Conservation (phyloP, 768 basidiomycete genomes). For the Russula sp. region DNA sequence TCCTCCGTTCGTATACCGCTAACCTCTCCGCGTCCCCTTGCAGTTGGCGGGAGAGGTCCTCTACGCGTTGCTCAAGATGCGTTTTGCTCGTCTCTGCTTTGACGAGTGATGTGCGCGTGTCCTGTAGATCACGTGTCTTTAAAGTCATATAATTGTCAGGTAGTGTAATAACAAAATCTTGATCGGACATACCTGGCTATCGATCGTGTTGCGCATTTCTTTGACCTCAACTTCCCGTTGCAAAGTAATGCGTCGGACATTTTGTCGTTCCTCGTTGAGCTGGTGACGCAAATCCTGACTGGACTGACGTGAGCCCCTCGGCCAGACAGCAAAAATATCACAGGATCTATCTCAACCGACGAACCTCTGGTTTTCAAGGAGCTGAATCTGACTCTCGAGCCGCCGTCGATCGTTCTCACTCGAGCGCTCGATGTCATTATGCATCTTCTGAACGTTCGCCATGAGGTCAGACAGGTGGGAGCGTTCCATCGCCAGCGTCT, state of each 20-base stretch:
- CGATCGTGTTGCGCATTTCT: constrained; percentile 65
- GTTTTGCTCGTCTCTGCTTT: constrained; percentile 72
- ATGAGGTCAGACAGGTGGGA: constrained; percentile 83
- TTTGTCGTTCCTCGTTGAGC: constrained; percentile 67
- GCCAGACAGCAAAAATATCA: background rate
- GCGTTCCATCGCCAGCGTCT: constrained; percentile 68
- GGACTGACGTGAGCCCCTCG: background rate
- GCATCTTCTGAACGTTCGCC: constrained; percentile 85
- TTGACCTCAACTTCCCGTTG: constrained; percentile 77
- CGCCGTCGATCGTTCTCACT: constrained; percentile 77
- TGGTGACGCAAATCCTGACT: constrained; percentile 72
- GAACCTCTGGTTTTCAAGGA: constrained; percentile 74
- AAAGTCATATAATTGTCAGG: background rate
- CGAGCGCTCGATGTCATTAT: constrained; percentile 76
- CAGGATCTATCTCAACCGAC: constrained; percentile 22
- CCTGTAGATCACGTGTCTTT: constrained; percentile 57
- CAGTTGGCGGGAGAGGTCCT: constrained; percentile 52
- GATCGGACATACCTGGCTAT: constrained; percentile 50
- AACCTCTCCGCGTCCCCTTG: constrained; percentile 81
- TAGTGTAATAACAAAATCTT: background rate
- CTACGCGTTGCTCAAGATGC: constrained; percentile 67
- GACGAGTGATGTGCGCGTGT: constrained; percentile 61
- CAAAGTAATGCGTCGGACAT: constrained; percentile 59
- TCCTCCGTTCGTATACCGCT: constrained; percentile 73
- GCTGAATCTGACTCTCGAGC: constrained; percentile 70